phyloP scores from a whole-genome alignment of 345 rosid species.

The Aurinia saxatilis region DNA sequence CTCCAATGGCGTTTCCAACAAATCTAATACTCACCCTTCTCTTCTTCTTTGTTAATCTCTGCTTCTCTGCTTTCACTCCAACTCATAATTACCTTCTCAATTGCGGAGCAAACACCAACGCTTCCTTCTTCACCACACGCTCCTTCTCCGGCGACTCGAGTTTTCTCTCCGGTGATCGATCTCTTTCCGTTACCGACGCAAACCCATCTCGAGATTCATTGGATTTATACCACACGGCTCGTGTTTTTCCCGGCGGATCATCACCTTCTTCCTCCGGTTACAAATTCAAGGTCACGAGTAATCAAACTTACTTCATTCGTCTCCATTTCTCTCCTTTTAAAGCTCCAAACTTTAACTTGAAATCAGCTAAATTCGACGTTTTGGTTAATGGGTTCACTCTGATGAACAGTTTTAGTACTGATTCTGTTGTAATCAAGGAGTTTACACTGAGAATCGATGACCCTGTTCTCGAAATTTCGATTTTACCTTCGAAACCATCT shows the following conservation, averaged over 20 bases:
- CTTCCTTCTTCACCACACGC: constrained; percentile 48
- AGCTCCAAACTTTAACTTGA: constrained; percentile 39
- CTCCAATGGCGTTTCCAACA: constrained; percentile 21
- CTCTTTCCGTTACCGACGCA: constrained; percentile 38
- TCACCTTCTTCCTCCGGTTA: constrained; percentile 22
- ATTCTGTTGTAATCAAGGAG: constrained; percentile 37
- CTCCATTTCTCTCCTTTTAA: constrained; percentile 83
- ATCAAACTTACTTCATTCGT: constrained; percentile 74
- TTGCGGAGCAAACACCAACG: constrained; percentile 57
- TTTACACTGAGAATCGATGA: constrained; percentile 35
- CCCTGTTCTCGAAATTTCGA: constrained; percentile 39
- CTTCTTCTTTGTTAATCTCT: constrained; percentile 14
- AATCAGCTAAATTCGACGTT: constrained; percentile 51
- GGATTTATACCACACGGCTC: constrained; percentile 49
- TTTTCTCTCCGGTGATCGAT: constrained; percentile 37
- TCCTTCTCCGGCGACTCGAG: constrained; percentile 48
- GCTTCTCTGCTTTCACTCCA: constrained; percentile 49
- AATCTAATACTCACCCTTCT: constrained; percentile 20
- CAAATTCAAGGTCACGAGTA: constrained; percentile 38
- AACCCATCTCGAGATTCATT: constrained; percentile 54
- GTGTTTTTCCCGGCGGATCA: constrained; percentile 16
- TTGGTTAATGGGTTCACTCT: constrained; percentile 43
- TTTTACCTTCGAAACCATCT: constrained; percentile 35
- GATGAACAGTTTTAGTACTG: constrained; percentile 38
- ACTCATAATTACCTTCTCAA: constrained; percentile 68